Percentiles rank a stretch among this genome's conserved stretches.
Evolutionary conservation across 2,329 filamentous ascomycete genomes (phyloP).

Genomic region (Neonectria faginata): DNA sequence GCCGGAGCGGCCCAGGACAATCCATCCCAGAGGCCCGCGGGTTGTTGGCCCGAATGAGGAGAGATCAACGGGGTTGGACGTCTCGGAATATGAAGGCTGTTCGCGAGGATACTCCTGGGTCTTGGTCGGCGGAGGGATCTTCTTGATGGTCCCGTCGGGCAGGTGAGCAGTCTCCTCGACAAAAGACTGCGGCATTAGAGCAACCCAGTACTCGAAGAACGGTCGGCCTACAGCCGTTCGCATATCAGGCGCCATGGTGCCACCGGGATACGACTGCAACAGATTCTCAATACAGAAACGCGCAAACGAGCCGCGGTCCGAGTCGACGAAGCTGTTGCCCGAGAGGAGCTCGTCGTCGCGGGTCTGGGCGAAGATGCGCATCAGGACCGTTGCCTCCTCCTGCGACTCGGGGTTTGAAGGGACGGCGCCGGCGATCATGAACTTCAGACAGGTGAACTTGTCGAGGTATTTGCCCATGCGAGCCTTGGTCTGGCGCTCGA

Average conservation of each 20-base stretch:
- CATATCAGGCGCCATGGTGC: slow-evolving; percentile 54
- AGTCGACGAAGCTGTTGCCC: slow-evolving; percentile 45
- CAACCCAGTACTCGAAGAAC: slow-evolving; percentile 42
- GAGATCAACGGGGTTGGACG: slow-evolving; percentile 30
- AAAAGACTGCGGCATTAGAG: slow-evolving; percentile 43
- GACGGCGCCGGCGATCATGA: slow-evolving; percentile 52
- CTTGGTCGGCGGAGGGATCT: slow-evolving; percentile 29
- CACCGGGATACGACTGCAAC: slow-evolving; percentile 57
- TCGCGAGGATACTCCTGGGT: slow-evolving; percentile 25
- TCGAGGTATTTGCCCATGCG: slow-evolving; percentile 49
- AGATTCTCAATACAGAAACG: slow-evolving; percentile 41
- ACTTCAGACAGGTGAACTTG: slow-evolving; percentile 50
- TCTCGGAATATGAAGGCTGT: slow-evolving; percentile 39
- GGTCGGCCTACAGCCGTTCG: slow-evolving; percentile 51
- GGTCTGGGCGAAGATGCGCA: slow-evolving; percentile 60
- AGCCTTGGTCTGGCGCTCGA: slow-evolving; percentile 52
- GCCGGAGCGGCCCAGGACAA: slow-evolving; percentile 46
- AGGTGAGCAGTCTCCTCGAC: slow-evolving; percentile 33
- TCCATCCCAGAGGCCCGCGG: slow-evolving; percentile 43
- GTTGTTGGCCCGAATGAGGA: slow-evolving; percentile 38
- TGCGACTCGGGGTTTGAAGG: slow-evolving; percentile 54
- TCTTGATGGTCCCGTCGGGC: slow-evolving; percentile 27
- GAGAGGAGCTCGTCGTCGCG: slow-evolving; percentile 48
- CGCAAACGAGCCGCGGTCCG: slow-evolving; percentile 45
- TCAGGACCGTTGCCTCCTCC: slow-evolving; percentile 59